phyloP scores from a whole-genome alignment of 495 filamentous ascomycete species.

The Mycothermus thermophilus region DNA sequence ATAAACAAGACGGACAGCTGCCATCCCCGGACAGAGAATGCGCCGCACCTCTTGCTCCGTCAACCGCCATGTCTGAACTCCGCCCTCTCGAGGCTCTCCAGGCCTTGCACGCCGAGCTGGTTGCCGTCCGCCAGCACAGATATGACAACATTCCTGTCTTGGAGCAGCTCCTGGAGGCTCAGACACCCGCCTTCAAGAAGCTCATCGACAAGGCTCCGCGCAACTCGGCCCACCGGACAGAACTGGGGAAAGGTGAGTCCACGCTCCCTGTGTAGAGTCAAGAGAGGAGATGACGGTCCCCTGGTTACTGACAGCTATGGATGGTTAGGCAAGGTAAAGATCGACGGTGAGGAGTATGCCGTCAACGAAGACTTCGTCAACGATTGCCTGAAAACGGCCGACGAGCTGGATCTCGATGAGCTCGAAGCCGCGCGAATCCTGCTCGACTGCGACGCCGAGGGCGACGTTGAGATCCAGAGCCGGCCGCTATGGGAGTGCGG shows the following conservation, averaged over 20 bases:
- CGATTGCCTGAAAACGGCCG: slow-evolving; percentile 61
- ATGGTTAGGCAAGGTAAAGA: slow-evolving; percentile 50
- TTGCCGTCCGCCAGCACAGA: slow-evolving; percentile 47
- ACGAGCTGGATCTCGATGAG: slow-evolving; percentile 82
- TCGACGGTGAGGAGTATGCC: slow-evolving; percentile 59
- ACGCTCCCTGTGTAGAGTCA: too few relatives aligned
- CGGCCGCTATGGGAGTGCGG: slow-evolving; percentile 55
- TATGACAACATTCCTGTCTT: slow-evolving; percentile 50
- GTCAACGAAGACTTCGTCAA: slow-evolving; percentile 81
- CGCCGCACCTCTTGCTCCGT: slow-evolving; percentile 4
- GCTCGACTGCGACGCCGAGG: slow-evolving; percentile 50
- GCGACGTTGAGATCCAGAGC: slow-evolving; percentile 49
- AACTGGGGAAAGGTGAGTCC: slow-evolving; percentile 35
- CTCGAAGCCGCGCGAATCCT: slow-evolving; percentile 63
- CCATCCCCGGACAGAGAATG: too few relatives aligned
- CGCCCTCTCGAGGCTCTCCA: slow-evolving; percentile 54
- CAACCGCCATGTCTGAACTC: slow-evolving; percentile 46
- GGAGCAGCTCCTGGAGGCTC: slow-evolving; percentile 49
- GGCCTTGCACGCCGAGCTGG: slow-evolving; percentile 65
- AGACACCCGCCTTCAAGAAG: slow-evolving; percentile 57
- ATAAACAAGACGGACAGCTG: too few relatives aligned
- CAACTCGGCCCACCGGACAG: slow-evolving; percentile 47
- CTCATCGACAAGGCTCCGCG: slow-evolving; percentile 64
- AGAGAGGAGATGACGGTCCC: too few relatives aligned
- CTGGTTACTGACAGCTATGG: too few relatives aligned